Evolutionary conservation across 495 filamentous ascomycete genomes (phyloP).

Genomic region (Aspergillus carlsbadensis): DNA sequence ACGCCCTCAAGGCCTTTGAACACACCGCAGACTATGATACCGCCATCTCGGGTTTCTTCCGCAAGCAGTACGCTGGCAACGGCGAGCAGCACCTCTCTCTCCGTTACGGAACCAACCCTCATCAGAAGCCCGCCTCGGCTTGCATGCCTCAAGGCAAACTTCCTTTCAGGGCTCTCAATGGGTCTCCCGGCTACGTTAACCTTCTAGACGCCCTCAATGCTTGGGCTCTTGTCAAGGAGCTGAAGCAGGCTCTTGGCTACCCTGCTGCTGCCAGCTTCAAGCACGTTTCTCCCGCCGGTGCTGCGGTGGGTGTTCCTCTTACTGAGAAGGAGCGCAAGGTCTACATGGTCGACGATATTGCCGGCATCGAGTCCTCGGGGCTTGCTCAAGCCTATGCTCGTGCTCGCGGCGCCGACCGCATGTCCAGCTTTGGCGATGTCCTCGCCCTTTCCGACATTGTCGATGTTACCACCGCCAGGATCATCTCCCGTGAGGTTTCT

Average conservation of each 20-base stretch:
- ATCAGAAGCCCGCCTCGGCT: conserved; percentile 92
- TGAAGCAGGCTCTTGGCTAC: conserved; percentile 79
- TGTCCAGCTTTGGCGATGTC: conserved; percentile 96
- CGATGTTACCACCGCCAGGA: conserved; percentile 88
- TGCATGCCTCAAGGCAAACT: conserved; percentile 68
- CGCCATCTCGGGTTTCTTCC: conserved; percentile 94
- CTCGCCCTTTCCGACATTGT: conserved; percentile 89
- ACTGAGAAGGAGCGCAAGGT: conserved; percentile 88
- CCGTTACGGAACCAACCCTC: conserved; percentile 94
- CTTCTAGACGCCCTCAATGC: conserved; percentile 94
- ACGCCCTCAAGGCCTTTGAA: conserved; percentile 95
- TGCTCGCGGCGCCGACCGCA: conserved; percentile 91
- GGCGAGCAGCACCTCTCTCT: conserved; percentile 80
- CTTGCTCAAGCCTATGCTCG: conserved; percentile 95
- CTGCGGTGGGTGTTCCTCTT: conserved; percentile 86
- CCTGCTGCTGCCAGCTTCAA: conserved; percentile 99
- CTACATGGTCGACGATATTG: conserved; percentile 96
- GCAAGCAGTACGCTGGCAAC: conserved; percentile 88
- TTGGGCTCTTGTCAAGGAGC: conserved; percentile 95
- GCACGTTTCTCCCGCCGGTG: conserved; percentile 95
- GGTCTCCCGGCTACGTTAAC: conserved; percentile 94
- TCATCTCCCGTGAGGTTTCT: conserved; percentile 95
- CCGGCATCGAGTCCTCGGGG: conserved; percentile 75
- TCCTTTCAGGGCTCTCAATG: conserved; percentile 96
- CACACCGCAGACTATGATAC: conserved; percentile 98